phyloP scores from a whole-genome alignment of 2,329 filamentous ascomycete species.

The Paecilomyces sp. region DNA sequence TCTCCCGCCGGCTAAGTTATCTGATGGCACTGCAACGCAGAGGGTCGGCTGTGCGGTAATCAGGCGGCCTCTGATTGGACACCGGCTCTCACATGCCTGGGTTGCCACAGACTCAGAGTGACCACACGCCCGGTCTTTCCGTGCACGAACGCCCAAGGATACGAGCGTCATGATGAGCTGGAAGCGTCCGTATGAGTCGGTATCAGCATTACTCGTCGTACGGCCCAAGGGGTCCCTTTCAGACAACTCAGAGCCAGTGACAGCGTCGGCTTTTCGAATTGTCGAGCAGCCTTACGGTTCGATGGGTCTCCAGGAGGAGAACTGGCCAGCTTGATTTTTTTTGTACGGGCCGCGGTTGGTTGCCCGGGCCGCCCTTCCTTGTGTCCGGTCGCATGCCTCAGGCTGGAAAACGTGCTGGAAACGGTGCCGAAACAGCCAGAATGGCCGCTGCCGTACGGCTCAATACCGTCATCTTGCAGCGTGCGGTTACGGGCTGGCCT shows the following conservation, averaged over 20 bases:
- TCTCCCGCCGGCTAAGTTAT: not conserved
- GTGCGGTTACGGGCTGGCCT: constrained; percentile 32
- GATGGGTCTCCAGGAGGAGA: not conserved
- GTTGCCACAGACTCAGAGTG: not conserved
- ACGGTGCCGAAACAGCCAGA: constrained; percentile 10
- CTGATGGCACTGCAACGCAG: not conserved
- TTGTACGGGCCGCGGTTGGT: constrained; percentile 1
- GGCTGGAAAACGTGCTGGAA: not conserved
- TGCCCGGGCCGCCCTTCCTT: constrained; percentile 15
- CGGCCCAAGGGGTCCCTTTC: not conserved
- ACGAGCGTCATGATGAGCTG: constrained; percentile 1
- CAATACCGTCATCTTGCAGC: constrained; percentile 20
- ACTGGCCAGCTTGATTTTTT: not conserved
- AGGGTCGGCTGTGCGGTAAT: constrained; percentile 10
- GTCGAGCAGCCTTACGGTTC: not conserved
- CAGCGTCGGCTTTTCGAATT: constrained; percentile 9
- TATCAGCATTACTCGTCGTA: not conserved
- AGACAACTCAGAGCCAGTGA: constrained; percentile 6
- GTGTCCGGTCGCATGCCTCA: constrained; percentile 22
- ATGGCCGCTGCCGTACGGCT: not conserved
- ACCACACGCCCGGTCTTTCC: not conserved
- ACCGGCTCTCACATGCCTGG: constrained; percentile 14
- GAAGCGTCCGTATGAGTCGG: not conserved
- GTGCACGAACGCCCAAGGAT: not conserved
- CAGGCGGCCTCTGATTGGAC: constrained; percentile 12